A percentile compares a stretch with the other conserved stretches of the same genome.
Conservation (phyloP, 1,284 basidiomycete genomes). For the Ganoderma resinaceum region DNA sequence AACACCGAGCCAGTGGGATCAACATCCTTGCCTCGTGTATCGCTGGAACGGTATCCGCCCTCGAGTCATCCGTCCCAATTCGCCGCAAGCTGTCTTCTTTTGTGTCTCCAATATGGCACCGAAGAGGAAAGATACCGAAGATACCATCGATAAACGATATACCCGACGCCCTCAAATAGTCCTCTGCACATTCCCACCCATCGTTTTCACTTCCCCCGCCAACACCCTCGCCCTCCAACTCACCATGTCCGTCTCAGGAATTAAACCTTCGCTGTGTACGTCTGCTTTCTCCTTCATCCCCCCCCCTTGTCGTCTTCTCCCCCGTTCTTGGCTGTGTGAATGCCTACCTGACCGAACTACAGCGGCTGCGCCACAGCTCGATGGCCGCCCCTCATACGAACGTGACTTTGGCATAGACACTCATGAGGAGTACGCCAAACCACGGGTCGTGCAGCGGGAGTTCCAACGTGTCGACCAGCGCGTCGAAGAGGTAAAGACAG, state of each 20-base stretch:
- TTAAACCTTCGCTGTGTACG: background rate
- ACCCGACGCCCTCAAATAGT: conserved; percentile 5
- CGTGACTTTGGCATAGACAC: background rate
- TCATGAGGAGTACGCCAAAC: background rate
- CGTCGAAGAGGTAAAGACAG: background rate
- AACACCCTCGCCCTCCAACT: conserved; percentile 5
- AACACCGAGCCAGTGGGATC: background rate
- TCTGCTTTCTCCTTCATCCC: background rate
- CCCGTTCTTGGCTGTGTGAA: background rate
- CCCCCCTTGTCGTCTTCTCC: background rate
- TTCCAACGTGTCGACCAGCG: background rate
- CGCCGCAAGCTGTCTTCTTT: background rate
- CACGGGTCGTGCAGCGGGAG: background rate
- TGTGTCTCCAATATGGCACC: conserved; percentile 7
- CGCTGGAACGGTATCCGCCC: background rate
- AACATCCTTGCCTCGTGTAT: conserved; percentile 9
- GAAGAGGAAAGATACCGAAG: conserved; percentile 4
- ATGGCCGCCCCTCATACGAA: background rate
- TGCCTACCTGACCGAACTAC: background rate
- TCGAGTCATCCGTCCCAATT: conserved; percentile 13
- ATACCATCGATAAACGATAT: conserved; percentile 9
- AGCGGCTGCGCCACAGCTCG: background rate
- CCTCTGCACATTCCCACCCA: conserved; percentile 11
- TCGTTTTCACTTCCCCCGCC: conserved; percentile 9
- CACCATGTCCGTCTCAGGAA: conserved; percentile 6